Evolutionary conservation across 441 rosid genomes (phyloP), one percentile per base, ranked within the genome.

Genomic region (Capsella rubella): DNA sequence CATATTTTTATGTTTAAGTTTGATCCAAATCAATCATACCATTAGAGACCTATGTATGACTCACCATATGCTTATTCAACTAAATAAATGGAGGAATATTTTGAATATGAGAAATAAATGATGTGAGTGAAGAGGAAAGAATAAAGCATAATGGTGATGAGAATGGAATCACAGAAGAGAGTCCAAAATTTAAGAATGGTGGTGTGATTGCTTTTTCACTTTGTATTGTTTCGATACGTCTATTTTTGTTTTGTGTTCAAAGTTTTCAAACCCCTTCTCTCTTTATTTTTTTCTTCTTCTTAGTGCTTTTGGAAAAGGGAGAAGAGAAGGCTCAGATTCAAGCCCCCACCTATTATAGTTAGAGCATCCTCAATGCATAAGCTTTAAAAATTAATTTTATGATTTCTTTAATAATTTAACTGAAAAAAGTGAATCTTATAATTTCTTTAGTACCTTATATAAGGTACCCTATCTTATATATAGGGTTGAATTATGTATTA

Each of bases 181-280:
- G 78, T 55, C 46, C 58, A 59, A 43, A 59, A 79, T 4, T 37
- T 64, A 69, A 69, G 75, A 76, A 76, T 35, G 42, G 75, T 55
- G 70, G 70, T 40, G 37, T 34, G 37, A 0, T 66, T 55, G 29
- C 75, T 63, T 69, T 75, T 53, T 29, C 34, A 46, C 69, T 74
- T 75, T 76, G 61, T 76, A 76, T 64, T 5, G 74, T 69, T 69
- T 75, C 74, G 74, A 75, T 68, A 75, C 50, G 74, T 75, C 74
- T 52, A 60, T 59, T 58, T 54, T 43, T 7, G 58, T 58, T 54
- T 43, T 7, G 58, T 56, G 71, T 56, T 70, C 72, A 76, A 76
- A 70, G 76, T 67, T 76, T 21, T 76, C 71, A 69, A 74, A 64
- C 35, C 21, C 79, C 79, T 70, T 56, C 80, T 61, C 25, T 21